Evolutionary conservation across 2,329 filamentous ascomycete genomes (phyloP).

Genomic region (Incumbomyces delicatus): DNA sequence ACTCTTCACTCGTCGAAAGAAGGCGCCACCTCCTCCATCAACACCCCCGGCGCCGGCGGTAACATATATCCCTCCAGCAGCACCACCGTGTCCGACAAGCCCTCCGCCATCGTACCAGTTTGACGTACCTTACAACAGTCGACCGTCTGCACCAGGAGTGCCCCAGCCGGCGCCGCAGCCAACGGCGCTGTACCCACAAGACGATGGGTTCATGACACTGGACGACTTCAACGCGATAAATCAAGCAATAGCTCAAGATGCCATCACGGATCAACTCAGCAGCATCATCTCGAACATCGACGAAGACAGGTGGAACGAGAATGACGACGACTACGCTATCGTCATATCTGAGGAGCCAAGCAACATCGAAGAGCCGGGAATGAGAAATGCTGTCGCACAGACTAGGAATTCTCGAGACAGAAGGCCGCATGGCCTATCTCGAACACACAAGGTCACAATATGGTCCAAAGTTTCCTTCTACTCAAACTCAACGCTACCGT

Average conservation of each 20-base stretch:
- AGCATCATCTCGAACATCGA: slow-evolving; percentile 6
- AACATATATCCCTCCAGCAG: not conserved
- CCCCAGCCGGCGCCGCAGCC: not conserved
- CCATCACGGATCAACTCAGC: slow-evolving; percentile 4
- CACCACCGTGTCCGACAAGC: not conserved
- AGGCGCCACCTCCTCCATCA: not conserved
- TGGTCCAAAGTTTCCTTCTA: slow-evolving; percentile 73
- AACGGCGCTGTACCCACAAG: not conserved
- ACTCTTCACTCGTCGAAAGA: not conserved
- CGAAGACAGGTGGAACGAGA: slow-evolving; percentile 5
- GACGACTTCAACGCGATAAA: not conserved
- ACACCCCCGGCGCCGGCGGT: not conserved
- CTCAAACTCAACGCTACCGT: slow-evolving; percentile 63
- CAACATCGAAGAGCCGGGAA: not conserved
- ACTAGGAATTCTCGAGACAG: slow-evolving; percentile 28
- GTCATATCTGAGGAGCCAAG: not conserved
- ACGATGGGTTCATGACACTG: not conserved
- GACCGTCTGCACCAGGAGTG: not conserved
- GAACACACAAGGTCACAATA: slow-evolving; percentile 37
- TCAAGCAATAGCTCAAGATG: not conserved
- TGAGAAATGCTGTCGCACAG: slow-evolving; percentile 15
- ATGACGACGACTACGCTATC: slow-evolving; percentile 5
- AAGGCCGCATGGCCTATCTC: slow-evolving; percentile 14
- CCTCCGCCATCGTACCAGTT: not conserved
- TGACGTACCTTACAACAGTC: not conserved